Evolutionary conservation across 106 monocot genomes (phyloP).

Genomic region (Agapanthus africanus): DNA sequence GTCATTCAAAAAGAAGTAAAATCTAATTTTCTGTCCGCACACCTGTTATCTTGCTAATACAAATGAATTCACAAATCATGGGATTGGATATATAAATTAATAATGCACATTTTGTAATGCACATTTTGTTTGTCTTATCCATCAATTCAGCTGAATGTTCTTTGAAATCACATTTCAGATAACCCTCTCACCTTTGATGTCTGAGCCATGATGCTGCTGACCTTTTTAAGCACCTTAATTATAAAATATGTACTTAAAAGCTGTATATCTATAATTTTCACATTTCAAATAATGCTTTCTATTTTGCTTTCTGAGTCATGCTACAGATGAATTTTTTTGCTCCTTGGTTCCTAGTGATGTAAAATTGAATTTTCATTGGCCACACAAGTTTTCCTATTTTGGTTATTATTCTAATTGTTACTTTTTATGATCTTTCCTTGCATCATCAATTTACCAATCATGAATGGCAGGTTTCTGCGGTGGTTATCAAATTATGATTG

Average conservation of each 20-base stretch:
- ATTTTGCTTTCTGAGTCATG: background rate
- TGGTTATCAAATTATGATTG: constrained; percentile 76
- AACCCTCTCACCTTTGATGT: background rate
- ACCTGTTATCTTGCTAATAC: background rate
- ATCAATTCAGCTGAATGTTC: background rate
- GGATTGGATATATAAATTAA: background rate
- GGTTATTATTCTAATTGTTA: background rate
- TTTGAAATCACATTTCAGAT: too few species aligned
- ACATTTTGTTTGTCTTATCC: background rate
- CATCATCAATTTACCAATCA: background rate
- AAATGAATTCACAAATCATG: background rate
- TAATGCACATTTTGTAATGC: too few species aligned
- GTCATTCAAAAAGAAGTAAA: background rate
- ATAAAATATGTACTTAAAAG: too few species aligned
- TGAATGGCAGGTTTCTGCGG: constrained; percentile 64
- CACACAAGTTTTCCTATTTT: background rate
- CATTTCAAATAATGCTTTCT: background rate
- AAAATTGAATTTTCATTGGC: background rate
- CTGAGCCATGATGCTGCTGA: background rate
- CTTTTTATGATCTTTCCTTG: constrained; percentile 1
- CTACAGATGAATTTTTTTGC: background rate
- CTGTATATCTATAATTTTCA: background rate
- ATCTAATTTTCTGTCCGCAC: background rate
- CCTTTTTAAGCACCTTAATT: background rate
- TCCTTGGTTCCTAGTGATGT: background rate